Evolutionary conservation across 805 yeast genomes (phyloP).

Genomic region (Kuraishia hungarica): DNA sequence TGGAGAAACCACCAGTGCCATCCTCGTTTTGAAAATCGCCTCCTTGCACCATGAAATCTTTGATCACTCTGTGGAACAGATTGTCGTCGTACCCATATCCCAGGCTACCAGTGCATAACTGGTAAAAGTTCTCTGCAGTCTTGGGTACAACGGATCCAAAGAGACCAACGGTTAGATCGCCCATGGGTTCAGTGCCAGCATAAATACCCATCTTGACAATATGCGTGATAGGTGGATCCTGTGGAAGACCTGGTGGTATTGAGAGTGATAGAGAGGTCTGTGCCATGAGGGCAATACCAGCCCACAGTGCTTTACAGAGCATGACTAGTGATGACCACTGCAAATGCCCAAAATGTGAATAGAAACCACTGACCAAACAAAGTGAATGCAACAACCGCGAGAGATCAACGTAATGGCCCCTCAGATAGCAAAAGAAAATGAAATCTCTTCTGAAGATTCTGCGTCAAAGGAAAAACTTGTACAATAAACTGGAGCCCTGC

Average conservation of each 20-base stretch:
- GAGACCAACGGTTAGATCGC: constrained; percentile 46
- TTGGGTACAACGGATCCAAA: constrained; percentile 61
- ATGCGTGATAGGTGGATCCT: constrained; percentile 45
- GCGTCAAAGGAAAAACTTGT: too few species aligned
- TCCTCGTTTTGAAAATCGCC: constrained; percentile 41
- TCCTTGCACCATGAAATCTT: constrained; percentile 29
- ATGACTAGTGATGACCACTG: neutral
- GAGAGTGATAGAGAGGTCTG: neutral
- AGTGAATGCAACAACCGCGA: too few species aligned
- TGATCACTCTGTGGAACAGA: constrained; percentile 30
- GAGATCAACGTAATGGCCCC: too few species aligned
- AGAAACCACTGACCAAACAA: too few species aligned
- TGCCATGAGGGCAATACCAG: neutral
- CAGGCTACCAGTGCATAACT: constrained; percentile 30
- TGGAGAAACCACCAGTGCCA: constrained; percentile 75
- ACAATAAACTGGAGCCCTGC: too few species aligned
- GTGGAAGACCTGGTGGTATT: constrained; percentile 2
- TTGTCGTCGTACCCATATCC: constrained; percentile 29
- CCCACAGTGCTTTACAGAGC: neutral
- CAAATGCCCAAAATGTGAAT: too few species aligned
- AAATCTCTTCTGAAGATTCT: too few species aligned
- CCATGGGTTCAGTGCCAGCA: constrained; percentile 23
- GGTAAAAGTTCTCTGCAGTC: constrained; percentile 52
- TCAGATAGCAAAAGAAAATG: too few species aligned
- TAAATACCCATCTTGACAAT: constrained; percentile 31